Evolutionary conservation across 257 asterid species (phyloP), one percentile per base, ranked within the genome.

Genomic region (Euphrasia confusa): DNA sequence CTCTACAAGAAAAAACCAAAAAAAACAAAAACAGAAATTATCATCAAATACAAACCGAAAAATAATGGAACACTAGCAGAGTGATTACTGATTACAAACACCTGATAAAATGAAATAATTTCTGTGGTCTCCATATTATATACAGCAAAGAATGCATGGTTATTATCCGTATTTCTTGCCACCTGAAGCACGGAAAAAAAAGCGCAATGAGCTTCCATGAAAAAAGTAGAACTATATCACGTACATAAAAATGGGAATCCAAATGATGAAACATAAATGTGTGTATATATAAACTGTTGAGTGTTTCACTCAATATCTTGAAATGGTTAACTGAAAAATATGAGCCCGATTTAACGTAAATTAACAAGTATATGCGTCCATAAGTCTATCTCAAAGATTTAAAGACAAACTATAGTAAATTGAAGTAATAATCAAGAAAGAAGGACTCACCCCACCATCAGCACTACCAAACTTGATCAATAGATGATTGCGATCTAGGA

Each of bases 101-200:
- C 97, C 97, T 86, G 96, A 85, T 80, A 79, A 76, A 93, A 89
- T 30, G 99, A 85, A 76, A 87, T 70, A 66, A 93, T 78, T 78
- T 92, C 94, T 66, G 99, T 78, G 0, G 96, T 84, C 81, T 89
- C 99, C 97, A 92, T 89, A 71, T 92, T 83, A 77, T 92, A 92
- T 72, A 92, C 94, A 79, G 95, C 99, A 80, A 92, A 84, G 72
- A 92, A 92, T 66, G 99, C 94, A 60, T 92, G 95, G 73, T 91
- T 92, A 72, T 66, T 91, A 63, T 91, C 98, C 4, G 90, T 78
- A 75, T 77, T 86, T 70, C 95, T 79, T 17, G 93, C 83, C 65
- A 88, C 90, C 95, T 91, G 79, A 53, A 64, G 63, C 68, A 72
- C 42, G 69, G 63, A 65, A 61, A 63, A 66, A 58, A 26, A 54